These are phyloP conservation scores for Eutrema japonicum DNA, from an alignment of 345 rosid species.

Conservation along the genomic window DNA sequence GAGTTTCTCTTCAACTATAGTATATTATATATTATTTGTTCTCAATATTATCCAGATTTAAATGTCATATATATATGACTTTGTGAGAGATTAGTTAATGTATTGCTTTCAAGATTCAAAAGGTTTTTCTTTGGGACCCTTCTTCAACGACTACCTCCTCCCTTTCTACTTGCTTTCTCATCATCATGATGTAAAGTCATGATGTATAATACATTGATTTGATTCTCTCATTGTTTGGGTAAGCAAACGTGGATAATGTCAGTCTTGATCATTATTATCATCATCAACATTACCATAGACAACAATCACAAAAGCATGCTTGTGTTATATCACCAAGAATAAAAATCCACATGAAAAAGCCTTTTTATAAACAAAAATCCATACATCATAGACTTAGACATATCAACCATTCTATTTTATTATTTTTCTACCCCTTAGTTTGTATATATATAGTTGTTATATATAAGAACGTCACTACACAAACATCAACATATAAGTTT, in stretches of 20 bases:
- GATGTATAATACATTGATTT: not conserved
- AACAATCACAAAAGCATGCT: not conserved
- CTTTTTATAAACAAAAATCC: not conserved
- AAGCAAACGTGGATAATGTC: not conserved
- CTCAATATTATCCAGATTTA: not conserved
- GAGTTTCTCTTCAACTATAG: too few species aligned
- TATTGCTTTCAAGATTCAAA: constrained; percentile 2
- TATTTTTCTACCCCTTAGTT: not conserved
- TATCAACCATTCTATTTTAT: constrained; percentile 5
- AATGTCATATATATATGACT: constrained; percentile 8
- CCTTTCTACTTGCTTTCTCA: not conserved
- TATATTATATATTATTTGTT: too few species aligned
- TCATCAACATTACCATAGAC: not conserved
- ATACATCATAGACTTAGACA: constrained; percentile 11
- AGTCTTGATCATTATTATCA: not conserved
- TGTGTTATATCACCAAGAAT: not conserved
- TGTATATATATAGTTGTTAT: not conserved
- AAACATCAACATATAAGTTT: not conserved
- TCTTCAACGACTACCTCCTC: constrained; percentile 5
- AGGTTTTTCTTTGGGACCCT: constrained; percentile 13
- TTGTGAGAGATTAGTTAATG: constrained; percentile 13
- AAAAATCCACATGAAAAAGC: constrained; percentile 8
- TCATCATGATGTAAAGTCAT: not conserved
- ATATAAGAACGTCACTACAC: not conserved
- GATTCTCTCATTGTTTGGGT: constrained; percentile 2